Evolutionary conservation across 345 rosid genomes (phyloP).

Genomic region (Aquilaria yunnanensis): DNA sequence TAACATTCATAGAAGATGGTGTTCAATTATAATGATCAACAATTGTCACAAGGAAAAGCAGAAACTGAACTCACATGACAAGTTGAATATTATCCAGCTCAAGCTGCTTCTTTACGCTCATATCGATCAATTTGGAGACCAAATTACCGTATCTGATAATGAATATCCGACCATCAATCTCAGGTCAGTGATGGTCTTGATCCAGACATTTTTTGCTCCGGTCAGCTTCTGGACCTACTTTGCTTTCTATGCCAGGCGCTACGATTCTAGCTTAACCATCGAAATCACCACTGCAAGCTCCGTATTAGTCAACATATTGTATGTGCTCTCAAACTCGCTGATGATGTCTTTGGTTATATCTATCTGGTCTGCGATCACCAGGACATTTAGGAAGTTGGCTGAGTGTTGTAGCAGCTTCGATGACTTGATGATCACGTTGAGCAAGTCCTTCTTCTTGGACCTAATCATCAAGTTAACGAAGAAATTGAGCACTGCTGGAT

Average conservation of each 20-base stretch:
- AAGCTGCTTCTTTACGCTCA: conserved; percentile 95
- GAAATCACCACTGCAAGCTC: conserved; percentile 77
- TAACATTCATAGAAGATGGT: too few relatives aligned
- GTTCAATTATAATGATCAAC: too few relatives aligned
- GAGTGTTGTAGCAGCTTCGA: conserved; percentile 49
- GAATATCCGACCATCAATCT: conserved; percentile 77
- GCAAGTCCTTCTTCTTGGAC: conserved; percentile 38
- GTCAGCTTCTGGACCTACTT: conserved; percentile 93
- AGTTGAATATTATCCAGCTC: conserved; percentile 74
- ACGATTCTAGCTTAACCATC: conserved; percentile 69
- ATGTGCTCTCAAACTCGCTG: conserved; percentile 62
- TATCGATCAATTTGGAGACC: conserved; percentile 80
- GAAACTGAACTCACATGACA: conserved; percentile 22
- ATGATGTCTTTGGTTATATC: conserved; percentile 56
- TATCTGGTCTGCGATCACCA: conserved; percentile 59
- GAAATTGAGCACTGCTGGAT: conserved; percentile 37
- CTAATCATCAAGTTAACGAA: conserved; percentile 55
- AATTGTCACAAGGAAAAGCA: neutral
- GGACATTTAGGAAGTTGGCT: conserved; percentile 58
- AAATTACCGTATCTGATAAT: conserved; percentile 68
- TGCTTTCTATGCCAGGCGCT: conserved; percentile 76
- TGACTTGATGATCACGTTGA: conserved; percentile 52
- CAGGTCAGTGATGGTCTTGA: conserved; percentile 71
- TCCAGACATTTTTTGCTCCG: conserved; percentile 78
- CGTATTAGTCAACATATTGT: conserved; percentile 62